Evolutionary conservation across 768 basidiomycete species (phyloP).

Genomic region (Xerocomellus amylosporus): DNA sequence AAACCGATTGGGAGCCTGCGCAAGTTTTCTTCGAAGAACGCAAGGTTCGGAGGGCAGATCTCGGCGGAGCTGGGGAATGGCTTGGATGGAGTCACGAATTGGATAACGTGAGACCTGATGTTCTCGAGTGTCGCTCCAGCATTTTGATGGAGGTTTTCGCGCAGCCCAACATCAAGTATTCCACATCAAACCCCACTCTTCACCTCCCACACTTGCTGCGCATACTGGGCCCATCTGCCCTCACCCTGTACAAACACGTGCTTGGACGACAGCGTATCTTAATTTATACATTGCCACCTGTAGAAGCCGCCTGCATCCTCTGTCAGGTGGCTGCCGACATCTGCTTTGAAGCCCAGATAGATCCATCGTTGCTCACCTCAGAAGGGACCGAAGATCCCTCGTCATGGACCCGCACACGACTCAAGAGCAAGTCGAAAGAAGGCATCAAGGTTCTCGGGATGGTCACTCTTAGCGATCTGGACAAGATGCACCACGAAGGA

Average conservation of each 20-base stretch:
- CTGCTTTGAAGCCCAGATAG: slow-evolving; percentile 48
- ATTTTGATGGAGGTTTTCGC: slow-evolving; percentile 15
- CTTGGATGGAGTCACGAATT: slow-evolving; percentile 67
- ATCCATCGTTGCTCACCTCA: slow-evolving; percentile 19
- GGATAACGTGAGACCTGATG: slow-evolving; percentile 41
- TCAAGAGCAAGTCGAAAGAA: slow-evolving; percentile 43
- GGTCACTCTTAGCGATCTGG: slow-evolving; percentile 74
- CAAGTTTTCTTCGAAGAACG: slow-evolving; percentile 64
- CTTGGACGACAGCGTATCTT: slow-evolving; percentile 72
- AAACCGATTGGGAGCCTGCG: slow-evolving; percentile 62
- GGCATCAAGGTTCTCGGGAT: slow-evolving; percentile 72
- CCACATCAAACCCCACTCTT: slow-evolving; percentile 50
- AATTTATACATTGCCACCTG: slow-evolving; percentile 76
- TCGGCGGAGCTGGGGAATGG: slow-evolving; percentile 61
- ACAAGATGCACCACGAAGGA: slow-evolving; percentile 55
- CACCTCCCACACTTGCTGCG: slow-evolving; percentile 75
- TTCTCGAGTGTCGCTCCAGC: background rate
- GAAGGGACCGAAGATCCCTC: slow-evolving; percentile 24
- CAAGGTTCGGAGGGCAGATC: slow-evolving; percentile 46
- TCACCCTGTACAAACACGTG: slow-evolving; percentile 79
- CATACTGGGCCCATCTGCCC: slow-evolving; percentile 72
- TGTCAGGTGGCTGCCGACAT: slow-evolving; percentile 62
- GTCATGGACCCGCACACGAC: slow-evolving; percentile 31
- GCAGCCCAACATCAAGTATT: slow-evolving; percentile 23
- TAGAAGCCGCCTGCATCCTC: slow-evolving; percentile 74